These are phyloP conservation scores for Escovopsis weberi DNA, from an alignment of 2,329 filamentous ascomycete species.

Conservation along the genomic window DNA sequence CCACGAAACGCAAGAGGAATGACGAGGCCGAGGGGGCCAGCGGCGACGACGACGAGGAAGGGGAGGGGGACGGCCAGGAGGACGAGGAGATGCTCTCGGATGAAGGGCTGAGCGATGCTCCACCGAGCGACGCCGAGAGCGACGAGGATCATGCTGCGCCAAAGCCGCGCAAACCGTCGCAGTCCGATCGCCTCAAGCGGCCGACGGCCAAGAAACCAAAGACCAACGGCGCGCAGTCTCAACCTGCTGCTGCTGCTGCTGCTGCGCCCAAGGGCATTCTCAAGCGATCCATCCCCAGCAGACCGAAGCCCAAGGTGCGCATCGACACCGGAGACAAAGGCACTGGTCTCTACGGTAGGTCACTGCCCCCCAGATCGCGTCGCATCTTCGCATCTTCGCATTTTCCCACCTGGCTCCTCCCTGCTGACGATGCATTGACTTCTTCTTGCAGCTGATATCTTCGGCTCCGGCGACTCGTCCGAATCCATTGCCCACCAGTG, in stretches of 20 bases:
- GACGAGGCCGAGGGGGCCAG: constrained; percentile 28
- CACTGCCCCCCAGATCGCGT: background rate
- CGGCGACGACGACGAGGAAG: constrained; percentile 7
- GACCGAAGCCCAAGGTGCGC: constrained; percentile 41
- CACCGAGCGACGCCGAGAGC: constrained; percentile 19
- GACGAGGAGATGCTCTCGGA: constrained; percentile 34
- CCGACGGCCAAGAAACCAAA: constrained; percentile 50
- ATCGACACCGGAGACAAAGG: constrained; percentile 36
- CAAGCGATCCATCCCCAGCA: constrained; percentile 30
- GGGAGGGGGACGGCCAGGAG: constrained; percentile 19
- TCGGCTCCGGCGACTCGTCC: constrained; percentile 41
- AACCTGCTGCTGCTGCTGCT: too few relatives aligned
- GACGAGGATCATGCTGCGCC: constrained; percentile 25
- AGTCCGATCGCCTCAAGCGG: constrained; percentile 34
- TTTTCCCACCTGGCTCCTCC: too few relatives aligned
- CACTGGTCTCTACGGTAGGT: constrained; percentile 41
- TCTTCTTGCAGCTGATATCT: constrained; percentile 40
- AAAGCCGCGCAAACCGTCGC: constrained; percentile 25
- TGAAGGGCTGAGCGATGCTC: constrained; percentile 29
- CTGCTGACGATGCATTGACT: background rate
- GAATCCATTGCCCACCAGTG: constrained; percentile 46
- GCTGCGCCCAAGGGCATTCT: constrained; percentile 21
- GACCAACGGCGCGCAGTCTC: constrained; percentile 36
- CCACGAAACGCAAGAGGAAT: constrained; percentile 44
- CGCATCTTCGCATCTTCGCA: background rate